Evolutionary conservation across 345 rosid species (phyloP), one percentile per base, ranked within the genome.

Genomic region (Ailanthus altissimus): DNA sequence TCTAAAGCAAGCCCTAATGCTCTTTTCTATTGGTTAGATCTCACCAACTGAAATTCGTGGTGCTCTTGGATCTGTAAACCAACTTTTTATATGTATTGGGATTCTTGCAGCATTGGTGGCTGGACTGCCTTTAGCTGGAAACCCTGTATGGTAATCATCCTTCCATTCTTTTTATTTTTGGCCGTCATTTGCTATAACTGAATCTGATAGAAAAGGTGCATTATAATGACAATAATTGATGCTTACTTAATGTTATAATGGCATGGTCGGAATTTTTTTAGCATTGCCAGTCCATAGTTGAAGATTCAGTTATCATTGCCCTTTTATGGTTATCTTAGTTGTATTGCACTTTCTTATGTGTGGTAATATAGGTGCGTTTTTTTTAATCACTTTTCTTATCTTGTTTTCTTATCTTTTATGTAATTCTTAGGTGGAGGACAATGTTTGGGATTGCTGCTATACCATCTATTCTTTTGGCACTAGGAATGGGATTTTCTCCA

Each of bases 31-130:
- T 82, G n/a, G 51, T 78, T 84, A 96, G 99, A 94, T 96, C 79
- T 96, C 99, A 57, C 98, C 99, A 61, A 94, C 99, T 42, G 99
- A 96, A 86, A 91, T 91, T 75, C 98, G 99, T 20, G 99, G 98
- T 78, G 90, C 97, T 21, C 92, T 96, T 58, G 99, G 98, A 76
- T 94, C 98, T 58, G 91, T 94, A 78, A 96, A 96, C 81, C 99
- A 96, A 84, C 94, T 96, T 79, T 96, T 90, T 78, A 96, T 96
- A 79, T 96, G 99, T 79, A 81, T 96, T 32, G 99, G 99, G 67
- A 96, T 94, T 78, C 97, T 94, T 72, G 94, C 91, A 32, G 99
- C 99, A 32, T 81, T 96, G 87, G 94, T 96, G 51, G 98, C 95
- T 81, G 99, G 99, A 64, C 87, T 96, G 82, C 99, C 98, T 56